Evolutionary conservation across 805 yeast species (phyloP).

Genomic region (Kluyveromyces starmeri): DNA sequence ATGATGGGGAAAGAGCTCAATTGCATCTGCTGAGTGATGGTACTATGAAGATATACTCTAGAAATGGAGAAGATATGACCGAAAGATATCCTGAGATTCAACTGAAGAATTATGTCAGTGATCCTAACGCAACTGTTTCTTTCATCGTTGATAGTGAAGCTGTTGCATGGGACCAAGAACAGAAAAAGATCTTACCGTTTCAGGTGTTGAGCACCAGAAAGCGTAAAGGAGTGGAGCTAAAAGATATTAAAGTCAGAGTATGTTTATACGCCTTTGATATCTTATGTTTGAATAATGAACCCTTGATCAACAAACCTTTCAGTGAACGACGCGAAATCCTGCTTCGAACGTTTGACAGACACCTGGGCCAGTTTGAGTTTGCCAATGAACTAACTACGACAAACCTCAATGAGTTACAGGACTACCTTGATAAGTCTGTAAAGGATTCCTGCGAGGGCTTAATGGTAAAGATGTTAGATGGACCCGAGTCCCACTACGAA

Average conservation of each 20-base stretch:
- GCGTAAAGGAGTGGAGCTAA: slow-evolving; percentile 82
- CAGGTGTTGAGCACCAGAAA: slow-evolving; percentile 90
- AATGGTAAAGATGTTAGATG: slow-evolving; percentile 86
- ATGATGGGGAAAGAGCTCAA: slow-evolving; percentile 97
- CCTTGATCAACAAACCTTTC: slow-evolving; percentile 58
- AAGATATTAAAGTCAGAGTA: slow-evolving; percentile 82
- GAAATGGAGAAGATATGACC: slow-evolving; percentile 96
- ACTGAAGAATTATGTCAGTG: slow-evolving; percentile 47
- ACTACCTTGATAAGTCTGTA: slow-evolving; percentile 79
- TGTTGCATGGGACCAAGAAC: slow-evolving; percentile 87
- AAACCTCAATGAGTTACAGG: slow-evolving; percentile 65
- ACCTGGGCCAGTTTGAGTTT: slow-evolving; percentile 71
- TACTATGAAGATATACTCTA: slow-evolving; percentile 67
- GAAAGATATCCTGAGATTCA: slow-evolving; percentile 90
- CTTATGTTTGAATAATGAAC: slow-evolving; percentile 61
- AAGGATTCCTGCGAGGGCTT: slow-evolving; percentile 90
- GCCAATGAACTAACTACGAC: slow-evolving; percentile 70
- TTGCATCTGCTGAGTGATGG: slow-evolving; percentile 68
- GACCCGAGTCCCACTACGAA: slow-evolving; percentile 75
- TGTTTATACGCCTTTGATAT: slow-evolving; percentile 91
- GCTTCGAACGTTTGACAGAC: slow-evolving; percentile 44
- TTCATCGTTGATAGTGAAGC: slow-evolving; percentile 93
- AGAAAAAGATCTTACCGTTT: slow-evolving; percentile 79
- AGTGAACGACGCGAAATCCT: slow-evolving; percentile 60
- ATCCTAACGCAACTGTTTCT: slow-evolving; percentile 34